A percentile compares a stretch with the other conserved stretches of the same genome.
Evolutionary conservation across 108 stramenopile genomes (phyloP).

Genomic region (Skeletonema marinoi): DNA sequence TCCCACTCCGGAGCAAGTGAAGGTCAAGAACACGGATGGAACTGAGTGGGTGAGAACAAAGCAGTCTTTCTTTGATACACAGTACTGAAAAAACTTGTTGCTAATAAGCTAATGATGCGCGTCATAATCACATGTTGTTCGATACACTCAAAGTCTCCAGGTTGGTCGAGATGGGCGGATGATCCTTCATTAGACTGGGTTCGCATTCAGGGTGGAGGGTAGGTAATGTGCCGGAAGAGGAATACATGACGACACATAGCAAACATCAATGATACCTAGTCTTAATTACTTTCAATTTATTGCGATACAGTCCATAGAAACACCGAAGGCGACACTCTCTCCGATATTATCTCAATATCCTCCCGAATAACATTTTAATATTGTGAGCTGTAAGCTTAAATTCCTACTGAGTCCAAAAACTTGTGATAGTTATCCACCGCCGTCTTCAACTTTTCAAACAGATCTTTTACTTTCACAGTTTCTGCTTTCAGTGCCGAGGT

Average conservation of each 20-base stretch:
- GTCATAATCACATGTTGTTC: not conserved
- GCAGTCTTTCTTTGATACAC: conserved; percentile 22
- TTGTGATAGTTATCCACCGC: conserved; percentile 66
- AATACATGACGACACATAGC: not conserved
- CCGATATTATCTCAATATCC: not conserved
- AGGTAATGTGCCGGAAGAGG: not conserved
- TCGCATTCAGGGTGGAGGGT: conserved; percentile 17
- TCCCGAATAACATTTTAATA: not conserved
- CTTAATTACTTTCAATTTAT: not conserved
- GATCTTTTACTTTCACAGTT: conserved; percentile 43
- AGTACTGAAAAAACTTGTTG: conserved; percentile 6
- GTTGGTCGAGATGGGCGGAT: conserved; percentile 7
- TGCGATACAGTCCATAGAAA: not conserved
- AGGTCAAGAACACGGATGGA: not conserved
- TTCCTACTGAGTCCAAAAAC: conserved; percentile 55
- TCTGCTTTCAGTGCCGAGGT: conserved; percentile 21
- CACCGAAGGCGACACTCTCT: not conserved
- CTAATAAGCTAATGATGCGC: not conserved
- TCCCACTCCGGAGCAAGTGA: not conserved
- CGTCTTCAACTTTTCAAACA: conserved; percentile 51
- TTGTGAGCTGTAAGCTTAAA: conserved; percentile 29
- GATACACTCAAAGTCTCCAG: not conserved
- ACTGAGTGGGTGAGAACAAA: conserved; percentile 28
- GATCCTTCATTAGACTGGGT: conserved; percentile 18
- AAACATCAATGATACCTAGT: not conserved